Base-by-base conservation (phyloP, 768 basidiomycete species). In the Auricularia sp. region DNA sequence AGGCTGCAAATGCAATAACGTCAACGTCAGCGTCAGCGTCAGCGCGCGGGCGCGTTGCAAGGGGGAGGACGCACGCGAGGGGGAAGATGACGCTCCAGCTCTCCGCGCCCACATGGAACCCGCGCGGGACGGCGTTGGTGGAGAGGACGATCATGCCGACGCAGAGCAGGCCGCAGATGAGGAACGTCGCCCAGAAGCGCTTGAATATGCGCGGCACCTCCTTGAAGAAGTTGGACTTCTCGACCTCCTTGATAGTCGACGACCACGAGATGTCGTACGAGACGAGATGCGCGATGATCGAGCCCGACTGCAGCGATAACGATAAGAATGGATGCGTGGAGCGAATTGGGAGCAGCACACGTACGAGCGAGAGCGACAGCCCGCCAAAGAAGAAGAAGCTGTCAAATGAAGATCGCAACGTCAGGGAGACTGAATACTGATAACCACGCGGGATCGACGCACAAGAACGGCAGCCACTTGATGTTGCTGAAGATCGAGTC, bases 161-260 rank as follows among this genome's bases (percentile, higher is more conserved):
- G 66, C 87, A 78, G 13, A 78, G 67, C 16, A 80, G 64, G 68
- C 85, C 77, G 58, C 82, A 85, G 24, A 90, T 64, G n/a, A 82
- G 65, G 67, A 91, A 79, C 54, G 83, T 81, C 61, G 84, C 70
- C 81, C 88, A 86, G 78, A 91, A 95, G 3, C 92, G 87, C 68
- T 85, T 85, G 71, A 88, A 77, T 72, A 95, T 92, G 65, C 84
- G 83, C 1, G 94, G 94, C 13, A 94, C 85, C 74, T 96, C 93
- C 64, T 89, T 83, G 83, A 90, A 94, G 79, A 96, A 94, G 73
- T 94, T 94, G 6, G 89, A 90, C 61, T 85, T 81, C 74, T 94
- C 88, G 47, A 94, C 90, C 74, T 91, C 89, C 82, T 93, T 94
- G 69, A 83, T 83, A 3, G 90, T 92, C 4, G 89, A 85, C 29